phyloP scores from a whole-genome alignment of 768 basidiomycete genomes.

The Boletus fagicola region DNA sequence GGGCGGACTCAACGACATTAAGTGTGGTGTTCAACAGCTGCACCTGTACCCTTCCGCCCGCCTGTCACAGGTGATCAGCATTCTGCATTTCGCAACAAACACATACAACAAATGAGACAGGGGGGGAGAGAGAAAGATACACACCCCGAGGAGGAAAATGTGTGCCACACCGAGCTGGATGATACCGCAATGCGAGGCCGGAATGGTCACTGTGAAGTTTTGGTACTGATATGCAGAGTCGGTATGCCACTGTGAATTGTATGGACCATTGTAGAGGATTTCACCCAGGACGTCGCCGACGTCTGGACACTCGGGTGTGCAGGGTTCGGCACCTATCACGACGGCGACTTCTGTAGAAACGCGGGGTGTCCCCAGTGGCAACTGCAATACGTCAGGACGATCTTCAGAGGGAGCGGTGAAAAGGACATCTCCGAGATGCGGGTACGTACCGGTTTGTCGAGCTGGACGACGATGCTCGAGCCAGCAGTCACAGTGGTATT shows the following conservation, averaged over 20 bases:
- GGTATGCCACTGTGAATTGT: not conserved
- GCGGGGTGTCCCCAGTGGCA: not conserved
- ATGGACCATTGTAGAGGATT: constrained; percentile 3
- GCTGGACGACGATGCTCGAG: constrained; percentile 36
- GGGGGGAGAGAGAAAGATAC: not conserved
- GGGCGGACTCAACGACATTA: not conserved
- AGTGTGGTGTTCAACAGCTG: not conserved
- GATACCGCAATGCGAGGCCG: not conserved
- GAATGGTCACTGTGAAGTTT: constrained; percentile 9
- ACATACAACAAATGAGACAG: not conserved
- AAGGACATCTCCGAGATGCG: not conserved
- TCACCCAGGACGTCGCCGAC: not conserved
- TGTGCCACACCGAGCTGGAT: constrained; percentile 3
- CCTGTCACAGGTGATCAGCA: not conserved
- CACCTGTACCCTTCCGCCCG: not conserved
- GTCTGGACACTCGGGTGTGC: not conserved
- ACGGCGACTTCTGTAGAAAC: constrained; percentile 6
- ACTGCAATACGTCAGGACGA: not conserved
- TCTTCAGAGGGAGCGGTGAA: too few relatives aligned
- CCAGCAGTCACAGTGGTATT: constrained; percentile 37
- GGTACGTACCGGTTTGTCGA: constrained; percentile 41
- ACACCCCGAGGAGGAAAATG: constrained; percentile 7
- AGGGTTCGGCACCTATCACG: constrained; percentile 4
- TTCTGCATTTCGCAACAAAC: not conserved
- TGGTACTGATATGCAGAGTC: not conserved